Evolutionary conservation across 1,139 yeast species (phyloP), one percentile per base, ranked within the genome.

Genomic region (Blastobotrys proliferans): DNA sequence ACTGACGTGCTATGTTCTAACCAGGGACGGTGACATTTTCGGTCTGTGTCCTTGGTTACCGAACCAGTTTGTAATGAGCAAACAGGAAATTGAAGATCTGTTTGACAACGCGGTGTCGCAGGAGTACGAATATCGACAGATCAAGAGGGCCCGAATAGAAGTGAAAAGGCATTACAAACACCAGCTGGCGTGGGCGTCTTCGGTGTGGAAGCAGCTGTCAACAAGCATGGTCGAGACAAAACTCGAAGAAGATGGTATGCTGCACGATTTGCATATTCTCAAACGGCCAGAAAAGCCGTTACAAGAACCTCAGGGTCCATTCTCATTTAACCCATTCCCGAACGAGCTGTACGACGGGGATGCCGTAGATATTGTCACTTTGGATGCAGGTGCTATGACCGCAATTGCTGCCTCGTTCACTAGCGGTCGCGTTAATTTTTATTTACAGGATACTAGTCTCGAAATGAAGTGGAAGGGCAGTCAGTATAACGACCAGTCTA

Each of bases 11-110:
- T 76, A 72, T 49, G 56, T 77, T 3, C 51, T 76, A 43, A 70
- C 74, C 17, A 54, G 63, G n/a, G 81, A 75, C 31, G 76, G 80
- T 9, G 82, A 80, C 49, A 49, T 81, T 1, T 78, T 68, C 51
- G 67, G 73, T 0, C 60, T 80, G 2, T 74, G 72, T 47, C 86
- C 86, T 9, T 77, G 77, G 56, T 54, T 74, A 20, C 83, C 85
- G 0, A 51, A 60, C 2, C 54, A 59, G 18, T 56, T 74, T 20
- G 57, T 66, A 0, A 61, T 74, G 13, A 44, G 69, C 0, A 53
- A 57, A 38, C 48, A 53, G 0, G 67, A 68, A 52, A 49, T 70
- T 6, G 67, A 64, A 20, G 58, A 52, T 3, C 52, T 74, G 6
- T 63, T 76, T 44, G 72, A 75, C 49, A 67, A 69, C 44, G 69